Base-by-base conservation (phyloP, 768 basidiomycete genomes). In the Phaeotremella fagi region DNA sequence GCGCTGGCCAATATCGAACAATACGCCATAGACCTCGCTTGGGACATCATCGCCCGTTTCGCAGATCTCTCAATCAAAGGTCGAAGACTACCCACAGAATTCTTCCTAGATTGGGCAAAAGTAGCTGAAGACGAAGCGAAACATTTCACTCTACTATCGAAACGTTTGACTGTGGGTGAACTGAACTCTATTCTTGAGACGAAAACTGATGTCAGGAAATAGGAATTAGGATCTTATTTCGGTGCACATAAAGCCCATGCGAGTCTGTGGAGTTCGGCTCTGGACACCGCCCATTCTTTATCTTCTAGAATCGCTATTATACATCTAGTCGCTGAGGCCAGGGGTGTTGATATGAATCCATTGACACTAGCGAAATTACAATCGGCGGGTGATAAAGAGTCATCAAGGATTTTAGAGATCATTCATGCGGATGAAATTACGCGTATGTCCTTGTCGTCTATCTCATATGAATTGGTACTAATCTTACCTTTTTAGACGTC, bases 1-100 rank as follows among this genome's bases (percentile, higher is more conserved):
- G 85, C 87, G 1, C 74, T 89, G 1, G 87, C 87, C 0, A 88
- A 88, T 66, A 87, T 90, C 48, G 87, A 89, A 62, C 87, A 88
- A 70, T 90, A 86, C 85, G 88, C 88, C 81, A 86, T 87, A 41
- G 86, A 88, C 61, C 79, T 88, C 11, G 85, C 86, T 81, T 89
- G 87, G 87, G 87, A 88, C 63, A 87, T 87, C 56, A 85, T 88
- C 68, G 86, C 81, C 6, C 80, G 88, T 0, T 88, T 87, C 70
- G 85, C 85, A 0, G 80, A 62, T 44, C 59, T 68, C 52, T 46
- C 67, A 27, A 41, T 61, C 49, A 63, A 60, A 81, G 50, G 77
- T 61, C 27, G 79, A 82, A 72, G 50, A 23, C 75, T 89, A 15
- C 87, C 87, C 0, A 81, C 80, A 5, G 82, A 84, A 14, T 88